Evolutionary conservation across 495 filamentous ascomycete genomes (phyloP).

Genomic region (Cenococcum geophilum): DNA sequence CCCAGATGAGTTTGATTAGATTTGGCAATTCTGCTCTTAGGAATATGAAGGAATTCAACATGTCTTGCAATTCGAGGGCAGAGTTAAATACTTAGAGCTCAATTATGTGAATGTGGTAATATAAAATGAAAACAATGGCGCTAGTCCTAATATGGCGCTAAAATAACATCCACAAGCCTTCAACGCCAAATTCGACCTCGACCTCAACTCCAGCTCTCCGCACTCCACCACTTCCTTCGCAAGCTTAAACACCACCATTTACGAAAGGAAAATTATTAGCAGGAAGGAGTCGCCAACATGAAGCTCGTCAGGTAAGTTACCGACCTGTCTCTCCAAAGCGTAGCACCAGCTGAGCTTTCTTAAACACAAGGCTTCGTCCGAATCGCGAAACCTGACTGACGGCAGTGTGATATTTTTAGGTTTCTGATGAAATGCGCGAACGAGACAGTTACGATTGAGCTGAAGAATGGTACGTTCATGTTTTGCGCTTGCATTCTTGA

Average conservation of each 20-base stretch:
- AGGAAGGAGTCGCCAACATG: conserved; percentile 47
- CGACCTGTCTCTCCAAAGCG: conserved; percentile 28
- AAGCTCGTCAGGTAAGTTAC: conserved; percentile 91
- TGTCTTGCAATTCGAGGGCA: background rate
- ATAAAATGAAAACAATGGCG: too few species aligned
- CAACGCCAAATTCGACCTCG: too few species aligned
- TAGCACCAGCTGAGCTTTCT: conserved; percentile 38
- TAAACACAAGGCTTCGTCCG: conserved; percentile 31
- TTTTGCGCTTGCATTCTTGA: background rate
- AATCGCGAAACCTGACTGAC: conserved; percentile 37
- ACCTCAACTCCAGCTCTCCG: too few species aligned
- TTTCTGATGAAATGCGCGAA: conserved; percentile 99
- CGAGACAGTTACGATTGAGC: conserved; percentile 93
- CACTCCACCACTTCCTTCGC: too few species aligned
- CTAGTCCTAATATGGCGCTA: too few species aligned
- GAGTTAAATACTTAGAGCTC: too few species aligned
- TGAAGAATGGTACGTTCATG: conserved; percentile 76
- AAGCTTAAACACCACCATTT: too few species aligned
- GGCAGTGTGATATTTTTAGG: conserved; percentile 45
- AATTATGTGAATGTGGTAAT: too few species aligned
- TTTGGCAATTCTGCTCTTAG: background rate
- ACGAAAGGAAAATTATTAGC: too few species aligned
- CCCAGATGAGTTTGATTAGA: background rate
- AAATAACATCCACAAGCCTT: too few species aligned
- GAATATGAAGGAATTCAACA: background rate